phyloP scores from a whole-genome alignment of 352 stramenopile species.

The Phytophthora cryptogea region DNA sequence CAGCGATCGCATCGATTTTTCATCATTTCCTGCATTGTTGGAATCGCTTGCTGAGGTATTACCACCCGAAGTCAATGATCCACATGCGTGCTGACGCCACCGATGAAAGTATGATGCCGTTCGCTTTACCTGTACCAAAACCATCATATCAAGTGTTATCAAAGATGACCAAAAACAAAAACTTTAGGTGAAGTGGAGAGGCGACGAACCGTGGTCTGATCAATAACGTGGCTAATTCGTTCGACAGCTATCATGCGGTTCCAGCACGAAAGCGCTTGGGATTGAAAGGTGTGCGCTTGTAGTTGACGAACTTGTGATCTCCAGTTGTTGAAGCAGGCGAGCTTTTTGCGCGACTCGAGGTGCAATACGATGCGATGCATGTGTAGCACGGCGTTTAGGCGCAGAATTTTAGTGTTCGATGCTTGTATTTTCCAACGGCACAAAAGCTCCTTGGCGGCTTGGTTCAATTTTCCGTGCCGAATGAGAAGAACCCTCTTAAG shows the following conservation, averaged over 20 bases:
- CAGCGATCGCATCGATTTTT: conserved; percentile 40
- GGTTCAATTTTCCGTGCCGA: conserved; percentile 44
- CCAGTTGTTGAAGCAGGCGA: conserved; percentile 47
- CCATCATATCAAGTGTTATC: conserved; percentile 9
- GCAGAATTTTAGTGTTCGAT: conserved; percentile 28
- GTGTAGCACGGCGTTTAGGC: conserved; percentile 42
- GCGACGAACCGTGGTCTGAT: conserved; percentile 39
- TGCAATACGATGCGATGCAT: conserved; percentile 48
- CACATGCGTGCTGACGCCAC: conserved; percentile 30
- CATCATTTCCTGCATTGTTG: conserved; percentile 15
- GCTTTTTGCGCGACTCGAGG: conserved; percentile 37
- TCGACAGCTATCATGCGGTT: conserved; percentile 74
- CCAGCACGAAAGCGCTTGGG: conserved; percentile 55
- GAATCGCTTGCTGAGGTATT: not conserved
- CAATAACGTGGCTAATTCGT: conserved; percentile 52
- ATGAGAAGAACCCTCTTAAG: conserved; percentile 69
- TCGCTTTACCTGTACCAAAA: conserved; percentile 40
- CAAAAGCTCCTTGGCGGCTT: conserved; percentile 37
- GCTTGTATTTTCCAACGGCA: conserved; percentile 49
- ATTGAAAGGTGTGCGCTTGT: conserved; percentile 44
- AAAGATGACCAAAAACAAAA: not conserved
- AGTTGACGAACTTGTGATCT: conserved; percentile 40
- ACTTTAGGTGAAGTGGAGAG: not conserved
- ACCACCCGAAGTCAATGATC: not conserved
- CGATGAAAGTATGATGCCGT: conserved; percentile 40